A percentile compares a stretch with the other conserved stretches of the same genome.
These are phyloP conservation scores for Neohortaea acidophila DNA, from an alignment of 495 filamentous ascomycete genomes.

Conservation along the genomic window DNA sequence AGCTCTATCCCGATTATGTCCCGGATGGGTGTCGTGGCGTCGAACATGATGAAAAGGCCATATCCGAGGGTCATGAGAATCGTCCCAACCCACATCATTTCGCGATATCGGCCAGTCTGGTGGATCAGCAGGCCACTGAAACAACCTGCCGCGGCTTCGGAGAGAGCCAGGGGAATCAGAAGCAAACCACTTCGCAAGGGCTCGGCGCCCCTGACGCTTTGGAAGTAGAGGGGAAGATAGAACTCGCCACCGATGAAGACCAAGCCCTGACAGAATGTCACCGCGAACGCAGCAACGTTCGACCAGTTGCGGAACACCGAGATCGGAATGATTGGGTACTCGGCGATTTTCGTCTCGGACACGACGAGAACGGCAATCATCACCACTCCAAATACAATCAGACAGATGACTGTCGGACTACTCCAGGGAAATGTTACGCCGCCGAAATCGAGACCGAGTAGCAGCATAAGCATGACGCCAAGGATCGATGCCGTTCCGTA, in stretches of 20 bases:
- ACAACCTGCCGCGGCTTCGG: constrained; percentile 36
- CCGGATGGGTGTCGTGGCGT: constrained; percentile 27
- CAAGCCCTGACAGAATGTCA: constrained; percentile 34
- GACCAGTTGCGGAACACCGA: constrained; percentile 20
- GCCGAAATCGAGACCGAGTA: constrained; percentile 29
- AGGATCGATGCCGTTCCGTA: constrained; percentile 29
- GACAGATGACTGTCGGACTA: constrained; percentile 25
- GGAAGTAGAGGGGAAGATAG: constrained; percentile 45
- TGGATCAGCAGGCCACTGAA: constrained; percentile 40
- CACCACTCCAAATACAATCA: constrained; percentile 25
- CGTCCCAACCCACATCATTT: constrained; percentile 38
- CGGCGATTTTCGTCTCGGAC: constrained; percentile 23
- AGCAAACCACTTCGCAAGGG: constrained; percentile 39
- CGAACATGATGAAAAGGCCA: constrained; percentile 38
- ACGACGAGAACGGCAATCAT: constrained; percentile 25
- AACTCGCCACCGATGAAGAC: constrained; percentile 39
- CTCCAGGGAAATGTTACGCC: constrained; percentile 26
- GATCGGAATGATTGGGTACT: constrained; percentile 27
- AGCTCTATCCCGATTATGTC: constrained; percentile 29
- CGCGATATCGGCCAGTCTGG: constrained; percentile 43
- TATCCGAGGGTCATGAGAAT: constrained; percentile 34
- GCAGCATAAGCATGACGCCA: constrained; percentile 24
- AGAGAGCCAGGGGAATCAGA: constrained; percentile 37
- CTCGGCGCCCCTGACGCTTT: constrained; percentile 35
- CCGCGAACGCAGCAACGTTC: constrained; percentile 26